Evolutionary conservation across 169 alveolate species (phyloP), one percentile per base, ranked within the genome.

Genomic region (Cryptosporidium xiaoi): DNA sequence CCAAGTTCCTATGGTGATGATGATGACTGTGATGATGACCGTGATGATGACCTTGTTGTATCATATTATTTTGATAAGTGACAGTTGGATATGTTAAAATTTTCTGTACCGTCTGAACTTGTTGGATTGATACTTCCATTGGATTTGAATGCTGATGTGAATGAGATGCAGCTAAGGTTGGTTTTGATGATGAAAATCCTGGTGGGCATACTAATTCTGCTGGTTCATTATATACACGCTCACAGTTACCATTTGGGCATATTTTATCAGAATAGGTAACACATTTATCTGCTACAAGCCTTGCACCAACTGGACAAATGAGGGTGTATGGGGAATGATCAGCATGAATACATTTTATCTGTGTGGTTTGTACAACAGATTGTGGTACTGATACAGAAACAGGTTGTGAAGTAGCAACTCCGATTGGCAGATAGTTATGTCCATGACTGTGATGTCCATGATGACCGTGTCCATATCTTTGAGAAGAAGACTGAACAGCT

Each of bases 221-320:
- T 24, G 87, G 87, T 60, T 77, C 87, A 62, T 77, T 77, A 31
- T 77, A 60, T 27, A 77, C 51, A 40, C 87, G 69, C 27, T 77
- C 87, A 18, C 87, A 77, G 64, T 77, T 77, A 15, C 87, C 87
- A 77, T 77, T 77, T 44, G 87, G 87, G 24, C 87, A 77, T 60
- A 77, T 77, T 62, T 77, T 77, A 36, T 77, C 87, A 13, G 87
- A 56, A 36, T 77, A 77, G 29, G 87, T 77, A 40, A 62, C 87
- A 44, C 87, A 77, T 44, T 77, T 77, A 27, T 77, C 87, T 24
- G 87, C 87, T 12, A 77, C 64, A 44, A 77, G 87, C n/a, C 87
- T 56, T 24, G 87, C 65, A 10, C 87, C 87, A 16, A 62, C 64
- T 55, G 87, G 87, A 46, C 87, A 77, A 18, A 60, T 56, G 16